Evolutionary conservation across 495 filamentous ascomycete genomes (phyloP), one percentile per base, ranked within the genome.

Genomic region (Hypoxylon fuscum): DNA sequence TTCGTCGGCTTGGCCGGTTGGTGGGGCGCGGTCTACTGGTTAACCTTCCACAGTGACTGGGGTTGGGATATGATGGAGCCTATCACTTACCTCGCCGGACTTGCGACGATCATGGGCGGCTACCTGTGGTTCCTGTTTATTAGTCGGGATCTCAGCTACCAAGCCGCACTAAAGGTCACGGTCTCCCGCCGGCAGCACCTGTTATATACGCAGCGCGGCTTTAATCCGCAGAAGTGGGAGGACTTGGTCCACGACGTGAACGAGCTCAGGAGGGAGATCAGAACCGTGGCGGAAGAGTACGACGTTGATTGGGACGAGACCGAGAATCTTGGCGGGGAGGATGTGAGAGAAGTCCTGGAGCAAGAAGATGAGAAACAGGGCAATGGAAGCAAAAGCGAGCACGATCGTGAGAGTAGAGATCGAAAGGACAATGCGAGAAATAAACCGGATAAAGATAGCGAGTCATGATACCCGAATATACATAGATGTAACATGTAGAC

Each of bases 1-100:
- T 92, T 95, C 58, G 86, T 78, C 0, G 77, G 86, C 2, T 76
- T 98, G 18, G 67, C 85, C 1, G 79, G 77, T 0, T 98, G 92
- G 89, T 97, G 92, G 91, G 86, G 76, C 20, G 76, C 86, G 0
- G 93, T 96, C 10, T 93, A 91, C 72, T 83, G 82, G 53, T 71
- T 91, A 23, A 92, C 92, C 0, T 95, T 96, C 62, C 81, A 89
- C 62, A 94, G 90, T 9, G 82, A 87, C 25, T 74, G 87, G 18
- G 92, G 91, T 3, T 97, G 94, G 94, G 92, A 96, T 65, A 86
- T 90, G 0, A 92, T 97, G 82, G 93, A 96, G 73, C 93, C 94
- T 0, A 84, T 96, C 1, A 96, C 91, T 0, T 96, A 96, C 68
- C 83, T 96, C 32, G 90, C 90, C 9, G 91, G 90, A 10, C 79